Conservation (phyloP, 192 early-diverging fungal genomes). For the Entophlyctis luteolus region DNA sequence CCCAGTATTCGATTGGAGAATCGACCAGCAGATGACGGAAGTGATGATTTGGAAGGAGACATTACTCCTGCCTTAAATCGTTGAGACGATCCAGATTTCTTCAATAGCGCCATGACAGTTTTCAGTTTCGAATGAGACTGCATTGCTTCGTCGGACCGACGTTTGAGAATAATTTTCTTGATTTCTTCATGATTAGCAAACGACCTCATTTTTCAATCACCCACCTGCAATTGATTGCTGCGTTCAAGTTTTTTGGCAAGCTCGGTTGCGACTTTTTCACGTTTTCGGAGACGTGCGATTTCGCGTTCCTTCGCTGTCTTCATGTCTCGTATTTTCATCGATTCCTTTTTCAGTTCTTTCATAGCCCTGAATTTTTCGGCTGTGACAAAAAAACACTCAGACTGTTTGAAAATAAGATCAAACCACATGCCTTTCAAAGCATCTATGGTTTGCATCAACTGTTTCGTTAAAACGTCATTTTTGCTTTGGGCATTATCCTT, state of each 20-base stretch:
- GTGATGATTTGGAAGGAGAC: neutral
- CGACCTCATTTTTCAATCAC: neutral
- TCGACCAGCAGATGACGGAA: neutral
- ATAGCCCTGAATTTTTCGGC: constrained; percentile 72
- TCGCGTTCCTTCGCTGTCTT: constrained; percentile 54
- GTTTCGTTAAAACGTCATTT: constrained; percentile 58
- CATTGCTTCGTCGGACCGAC: constrained; percentile 50
- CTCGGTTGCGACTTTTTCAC: constrained; percentile 40
- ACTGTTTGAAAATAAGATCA: neutral
- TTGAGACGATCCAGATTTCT: neutral
- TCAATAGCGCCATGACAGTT: constrained; percentile 15
- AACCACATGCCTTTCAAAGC: constrained; percentile 50
- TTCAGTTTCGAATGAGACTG: constrained; percentile 34
- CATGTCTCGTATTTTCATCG: constrained; percentile 57
- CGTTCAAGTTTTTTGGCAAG: constrained; percentile 38
- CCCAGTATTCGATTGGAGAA: neutral
- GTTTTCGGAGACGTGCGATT: constrained; percentile 34
- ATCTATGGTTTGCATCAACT: constrained; percentile 64
- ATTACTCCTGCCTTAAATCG: neutral
- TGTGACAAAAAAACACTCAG: constrained; percentile 4
- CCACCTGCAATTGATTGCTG: constrained; percentile 35
- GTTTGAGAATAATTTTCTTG: constrained; percentile 46
- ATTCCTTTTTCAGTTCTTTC: constrained; percentile 69
- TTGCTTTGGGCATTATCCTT: constrained; percentile 9
- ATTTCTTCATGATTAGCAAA: neutral